A percentile compares a stretch with the other conserved stretches of the same genome.
phyloP scores from a whole-genome alignment of 2,329 filamentous ascomycete species.

The Escovopsis sp. region DNA sequence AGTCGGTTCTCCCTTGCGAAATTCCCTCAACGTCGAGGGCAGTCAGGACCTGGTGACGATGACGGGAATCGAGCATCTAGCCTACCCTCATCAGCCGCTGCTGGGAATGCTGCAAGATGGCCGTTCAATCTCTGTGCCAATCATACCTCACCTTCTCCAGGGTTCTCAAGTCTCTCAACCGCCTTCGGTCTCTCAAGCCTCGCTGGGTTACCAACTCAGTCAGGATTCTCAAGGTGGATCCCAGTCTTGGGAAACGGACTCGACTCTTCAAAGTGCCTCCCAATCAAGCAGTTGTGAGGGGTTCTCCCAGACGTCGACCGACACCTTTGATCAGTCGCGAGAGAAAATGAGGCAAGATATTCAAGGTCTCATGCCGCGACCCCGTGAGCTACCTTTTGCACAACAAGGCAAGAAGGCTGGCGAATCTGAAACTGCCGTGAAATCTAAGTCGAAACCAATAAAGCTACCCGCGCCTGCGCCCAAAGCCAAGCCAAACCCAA shows the following conservation, averaged over 20 bases:
- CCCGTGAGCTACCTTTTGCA: constrained; percentile 17
- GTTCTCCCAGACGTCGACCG: background rate
- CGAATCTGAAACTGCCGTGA: no score
- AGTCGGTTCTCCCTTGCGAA: constrained; percentile 15
- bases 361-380: constrained; percentile 16
- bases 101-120: background rate
- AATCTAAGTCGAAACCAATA: background rate
- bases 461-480: background rate
- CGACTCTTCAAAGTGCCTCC: background rate
- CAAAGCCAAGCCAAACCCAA: background rate
- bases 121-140: constrained; percentile 1
- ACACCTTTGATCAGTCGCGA: background rate
- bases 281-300: background rate
- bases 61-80: background rate
- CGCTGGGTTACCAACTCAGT: no score
- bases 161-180: background rate
- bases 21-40: constrained; percentile 7
- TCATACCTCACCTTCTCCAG: background rate
- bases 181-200: no score
- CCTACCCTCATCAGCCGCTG: background rate
- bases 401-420: background rate
- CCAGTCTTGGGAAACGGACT: no score
- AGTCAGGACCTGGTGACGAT: background rate
- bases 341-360: constrained; percentile 7
- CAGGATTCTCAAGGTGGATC: no score